phyloP scores from a whole-genome alignment of 345 rosid species.

The Eucalyptus tenuipes region DNA sequence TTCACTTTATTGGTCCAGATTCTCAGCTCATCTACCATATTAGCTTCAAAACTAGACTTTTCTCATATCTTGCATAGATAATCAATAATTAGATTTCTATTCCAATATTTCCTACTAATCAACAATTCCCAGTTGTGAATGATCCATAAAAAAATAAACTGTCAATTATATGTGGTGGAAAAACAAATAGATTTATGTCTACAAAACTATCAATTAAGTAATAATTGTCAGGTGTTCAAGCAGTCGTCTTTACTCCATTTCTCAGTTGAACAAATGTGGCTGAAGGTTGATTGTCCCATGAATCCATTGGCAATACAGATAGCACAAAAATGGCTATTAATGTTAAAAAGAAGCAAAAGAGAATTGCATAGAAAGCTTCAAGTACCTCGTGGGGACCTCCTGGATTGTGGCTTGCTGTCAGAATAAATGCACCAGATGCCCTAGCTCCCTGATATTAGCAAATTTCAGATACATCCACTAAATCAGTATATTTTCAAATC shows the following conservation, averaged over 20 bases:
- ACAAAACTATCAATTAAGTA: background rate
- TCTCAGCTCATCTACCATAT: background rate
- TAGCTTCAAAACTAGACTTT: background rate
- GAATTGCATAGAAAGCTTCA: background rate
- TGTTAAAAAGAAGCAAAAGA: background rate
- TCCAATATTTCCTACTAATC: background rate
- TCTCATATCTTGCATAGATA: background rate
- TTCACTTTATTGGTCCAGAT: background rate
- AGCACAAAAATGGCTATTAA: background rate
- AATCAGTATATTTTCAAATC: background rate
- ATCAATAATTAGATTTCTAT: background rate
- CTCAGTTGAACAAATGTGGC: background rate
- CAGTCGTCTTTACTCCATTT: background rate
- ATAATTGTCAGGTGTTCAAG: background rate
- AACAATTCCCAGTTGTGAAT: background rate
- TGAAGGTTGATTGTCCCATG: background rate
- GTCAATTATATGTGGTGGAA: background rate
- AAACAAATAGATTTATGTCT: background rate
- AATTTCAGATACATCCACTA: background rate
- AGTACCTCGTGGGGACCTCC: constrained; percentile 95
- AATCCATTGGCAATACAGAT: background rate
- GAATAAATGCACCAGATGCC: constrained; percentile 87
- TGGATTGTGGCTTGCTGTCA: constrained; percentile 99
- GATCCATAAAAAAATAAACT: background rate
- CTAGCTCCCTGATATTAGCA: constrained; percentile 58